Evolutionary conservation across 768 basidiomycete species (phyloP), one percentile per base, ranked within the genome.

Genomic region (Tubosaeta sp.): DNA sequence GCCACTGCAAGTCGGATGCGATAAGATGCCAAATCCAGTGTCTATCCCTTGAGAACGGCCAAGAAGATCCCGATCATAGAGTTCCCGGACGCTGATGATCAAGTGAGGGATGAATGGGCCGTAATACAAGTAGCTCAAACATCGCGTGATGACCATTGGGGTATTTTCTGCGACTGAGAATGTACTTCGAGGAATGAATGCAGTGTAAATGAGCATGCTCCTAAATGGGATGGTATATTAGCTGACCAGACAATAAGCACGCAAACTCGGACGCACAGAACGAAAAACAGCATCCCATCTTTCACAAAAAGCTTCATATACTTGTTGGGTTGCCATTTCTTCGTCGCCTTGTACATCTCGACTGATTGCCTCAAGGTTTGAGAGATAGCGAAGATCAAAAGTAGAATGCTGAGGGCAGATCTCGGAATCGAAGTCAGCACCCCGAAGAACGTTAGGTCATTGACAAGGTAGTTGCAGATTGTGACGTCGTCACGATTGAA

Each of bases 241-340:
- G 39, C 10, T 29, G 22, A 22, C 19, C 10, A 10, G 3, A 8
- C 8, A 9, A 5, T n/a, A 6, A 32, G 16, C 12, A 14, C 2
- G 6, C 16, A 11, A n/a, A 32, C 7, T 2, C 25, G 11, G 37
- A 44, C 53, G 2, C 39, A 57, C 56, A 38, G 25, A 25, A 57
- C 12, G 35, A 54, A 57, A n/a, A 54, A 57, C 8, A 57, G 13
- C 9, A 47, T 16, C 1, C 48, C 48, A 12, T 55, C 53, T 14
- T 16, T 32, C 4, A 33, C 7, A 4, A 57, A 35, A 5, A 22
- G 41, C 38, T 41, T 17, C 32, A 57, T 35, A 12, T 43, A 54
- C 9, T 22, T 41, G 37, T 57, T 55, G 19, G 25, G 35, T 6
- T 43, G 56, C 53, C 53, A 54, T 32, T 16, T 31, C 22, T 26